These are phyloP conservation scores for Sporothrix pallida DNA, from an alignment of 2,329 filamentous ascomycete species.

Conservation along the genomic window DNA sequence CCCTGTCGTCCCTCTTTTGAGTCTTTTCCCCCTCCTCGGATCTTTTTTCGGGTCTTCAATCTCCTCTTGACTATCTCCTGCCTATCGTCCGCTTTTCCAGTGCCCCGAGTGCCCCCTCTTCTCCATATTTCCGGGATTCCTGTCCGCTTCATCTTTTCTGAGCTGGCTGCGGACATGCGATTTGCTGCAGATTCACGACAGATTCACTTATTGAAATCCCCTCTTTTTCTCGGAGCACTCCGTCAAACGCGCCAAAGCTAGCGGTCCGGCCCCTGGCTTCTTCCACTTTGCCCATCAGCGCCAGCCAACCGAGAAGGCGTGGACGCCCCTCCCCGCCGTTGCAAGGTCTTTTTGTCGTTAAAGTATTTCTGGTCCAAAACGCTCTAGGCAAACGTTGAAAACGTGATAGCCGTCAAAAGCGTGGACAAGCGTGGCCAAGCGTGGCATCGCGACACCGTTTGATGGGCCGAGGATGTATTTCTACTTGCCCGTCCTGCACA, in stretches of 20 bases:
- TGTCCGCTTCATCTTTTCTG: background rate
- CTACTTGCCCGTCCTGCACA: background rate
- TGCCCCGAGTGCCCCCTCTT: background rate
- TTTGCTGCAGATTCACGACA: no score
- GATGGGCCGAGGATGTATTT: conserved; percentile 19
- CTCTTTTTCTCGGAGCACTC: conserved; percentile 14
- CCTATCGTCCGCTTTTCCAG: background rate
- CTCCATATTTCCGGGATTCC: background rate
- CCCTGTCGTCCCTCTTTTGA: no score
- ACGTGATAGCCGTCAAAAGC: background rate
- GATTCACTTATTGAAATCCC: background rate
- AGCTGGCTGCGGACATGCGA: background rate
- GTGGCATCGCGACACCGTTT: background rate
- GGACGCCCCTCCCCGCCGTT: background rate
- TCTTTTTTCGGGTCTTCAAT: background rate
- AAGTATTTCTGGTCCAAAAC: background rate
- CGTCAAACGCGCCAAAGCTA: conserved; percentile 24
- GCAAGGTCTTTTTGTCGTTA: background rate
- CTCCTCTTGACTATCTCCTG: background rate
- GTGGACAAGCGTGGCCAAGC: background rate
- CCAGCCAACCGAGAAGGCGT: background rate
- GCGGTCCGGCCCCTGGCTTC: conserved; percentile 27
- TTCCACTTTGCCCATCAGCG: conserved; percentile 18
- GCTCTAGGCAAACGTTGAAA: background rate
- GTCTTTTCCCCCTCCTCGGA: background rate